Evolutionary conservation across 306 rosid genomes (phyloP).

Genomic region (Acacia crassicarpa): DNA sequence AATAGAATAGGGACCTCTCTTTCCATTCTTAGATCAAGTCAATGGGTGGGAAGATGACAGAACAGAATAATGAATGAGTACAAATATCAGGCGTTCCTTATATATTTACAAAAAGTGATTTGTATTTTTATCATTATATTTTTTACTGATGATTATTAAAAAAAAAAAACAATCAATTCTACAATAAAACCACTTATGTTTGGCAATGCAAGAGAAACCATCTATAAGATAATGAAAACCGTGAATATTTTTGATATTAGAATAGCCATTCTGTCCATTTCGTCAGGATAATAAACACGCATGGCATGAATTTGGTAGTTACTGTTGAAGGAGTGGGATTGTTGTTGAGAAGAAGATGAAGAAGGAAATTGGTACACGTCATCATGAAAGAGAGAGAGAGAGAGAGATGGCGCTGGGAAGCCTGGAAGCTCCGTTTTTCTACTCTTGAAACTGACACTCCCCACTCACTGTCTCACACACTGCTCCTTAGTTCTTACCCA

Average conservation of each 20-base stretch:
- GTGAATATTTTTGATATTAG: too few species aligned
- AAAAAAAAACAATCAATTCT: too few species aligned
- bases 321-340: slow-evolving; percentile 25
- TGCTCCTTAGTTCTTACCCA: neutral
- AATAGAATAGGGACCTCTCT: neutral
- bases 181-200: too few species aligned
- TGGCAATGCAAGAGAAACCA: too few species aligned
- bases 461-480: slow-evolving; percentile 12
- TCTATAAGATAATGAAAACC: too few species aligned
- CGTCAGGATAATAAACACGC: too few species aligned
- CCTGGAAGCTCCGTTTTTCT: slow-evolving; percentile 30
- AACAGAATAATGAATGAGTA: neutral
- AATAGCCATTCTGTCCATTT: too few species aligned
- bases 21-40: neutral
- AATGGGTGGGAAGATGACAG: neutral
- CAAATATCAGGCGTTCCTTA: neutral
- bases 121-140: too few species aligned
- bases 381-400: neutral
- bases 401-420: slow-evolving; percentile 28
- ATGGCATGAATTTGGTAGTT: neutral
- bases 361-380: slow-evolving; percentile 8
- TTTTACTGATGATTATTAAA: too few species aligned
- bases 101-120: too few species aligned
- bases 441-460: slow-evolving; percentile 35
- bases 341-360: slow-evolving; percentile 16